Base-by-base conservation (phyloP, 352 stramenopile species). In the Globisporangium orthogonon region DNA sequence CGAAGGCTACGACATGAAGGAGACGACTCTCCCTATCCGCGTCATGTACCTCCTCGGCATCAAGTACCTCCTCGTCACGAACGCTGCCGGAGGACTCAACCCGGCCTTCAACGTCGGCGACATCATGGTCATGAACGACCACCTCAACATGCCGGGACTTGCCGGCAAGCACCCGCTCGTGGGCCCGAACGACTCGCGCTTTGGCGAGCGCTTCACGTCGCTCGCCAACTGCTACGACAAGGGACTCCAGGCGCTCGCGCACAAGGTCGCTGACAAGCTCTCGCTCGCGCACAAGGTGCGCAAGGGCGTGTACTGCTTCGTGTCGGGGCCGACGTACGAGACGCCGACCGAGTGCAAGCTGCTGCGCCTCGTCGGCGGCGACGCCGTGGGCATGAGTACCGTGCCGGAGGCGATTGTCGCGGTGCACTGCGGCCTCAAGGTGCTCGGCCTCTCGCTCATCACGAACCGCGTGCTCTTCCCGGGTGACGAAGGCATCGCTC, bases 311-410 rank as follows among this genome's bases (percentile, higher is more conserved):
- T 99, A 98, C 77, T 98, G 92, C 70, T 98, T 98, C 71, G 94
- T 99, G 10, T 98, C 86, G 4, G 97, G 91, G 23, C 97, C 96
- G 9, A 97, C 96, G 60, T 99, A 98, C 70, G 97, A 99, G 76
- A 98, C 91, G 29, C 89, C 89, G 35, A 91, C 89, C 9, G 97
- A 99, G 66, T 98, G 88, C 61, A 74, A 77, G 40, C 95, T 98
- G 59, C 70, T 99, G n/a, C 69, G 91, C 48, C 70, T 89, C 23
- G 77, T 98, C 7, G 94, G 95, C 37, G 90, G 85, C 23, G 92
- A 98, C 68, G 82, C 88, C 18, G 96, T 98, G 2, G 96, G 96
- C 15, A 99, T 99, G 96, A 96, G 78, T 58, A 99, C 96, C 0
- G 88, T 97, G 17, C 96, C 96, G 0, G 97, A 99, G 67, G 90